Base-by-base conservation (phyloP, 345 rosid genomes). In the Brassica rapa region DNA sequence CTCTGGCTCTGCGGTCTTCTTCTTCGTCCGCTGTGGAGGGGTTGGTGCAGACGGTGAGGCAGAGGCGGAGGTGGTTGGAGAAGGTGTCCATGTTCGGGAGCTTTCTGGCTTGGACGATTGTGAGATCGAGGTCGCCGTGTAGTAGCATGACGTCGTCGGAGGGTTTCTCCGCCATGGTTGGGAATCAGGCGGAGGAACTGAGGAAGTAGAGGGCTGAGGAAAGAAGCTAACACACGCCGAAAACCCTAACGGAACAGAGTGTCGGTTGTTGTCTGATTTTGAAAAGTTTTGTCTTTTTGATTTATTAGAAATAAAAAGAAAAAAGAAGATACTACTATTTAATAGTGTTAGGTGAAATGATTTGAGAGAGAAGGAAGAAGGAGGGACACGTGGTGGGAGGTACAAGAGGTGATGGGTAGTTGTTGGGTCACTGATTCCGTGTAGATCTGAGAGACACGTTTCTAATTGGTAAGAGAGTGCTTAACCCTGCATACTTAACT, bases 111-210 rank as follows among this genome's bases (percentile, higher is more conserved):
- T 82, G 64, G 10, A 87, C 68, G 30, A 94, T 89, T 75, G 21
- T 83, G 63, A 94, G 73, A 72, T 92, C 94, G 8, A 94, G 83
- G 87, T 94, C 92, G 2, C 99, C 99, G 74, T 95, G 88, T 74
- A 95, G 87, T 72, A 79, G 85, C 68, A 66, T 56, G n/a, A 33
- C 41, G 33, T 77, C 74, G 35, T 78, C 76, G 7, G 79, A 39
- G 9, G 2, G 25, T 51, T 78, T 80, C 23, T 76, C 87, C 82
- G 71, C 78, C 88, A 85, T 85, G 24, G 37, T 19, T 19, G 21
- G 21, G 21, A 19, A 19, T 19, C 21, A 19, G 21, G 21, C 21
- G 21, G 21, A 19, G 21, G 21, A 19, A 19, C 21, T 19, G 21
- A 19, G 21, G 21, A 19, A 19, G 21, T 19, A 19, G 21, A 19